phyloP scores from a whole-genome alignment of 805 yeast genomes.

The Saturnispora sekii region DNA sequence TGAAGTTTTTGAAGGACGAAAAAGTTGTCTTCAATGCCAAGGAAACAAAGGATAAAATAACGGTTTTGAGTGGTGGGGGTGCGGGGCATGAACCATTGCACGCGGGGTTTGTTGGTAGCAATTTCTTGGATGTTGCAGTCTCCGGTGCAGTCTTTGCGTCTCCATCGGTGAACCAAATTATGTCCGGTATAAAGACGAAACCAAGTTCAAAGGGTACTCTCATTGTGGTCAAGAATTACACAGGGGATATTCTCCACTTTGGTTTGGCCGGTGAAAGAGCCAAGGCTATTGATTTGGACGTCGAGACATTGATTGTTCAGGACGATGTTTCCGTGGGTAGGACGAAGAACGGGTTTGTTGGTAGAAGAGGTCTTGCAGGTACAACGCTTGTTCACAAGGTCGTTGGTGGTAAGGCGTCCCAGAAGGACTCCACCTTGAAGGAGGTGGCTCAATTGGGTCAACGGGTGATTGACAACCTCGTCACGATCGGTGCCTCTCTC shows the following conservation, averaged over 20 bases:
- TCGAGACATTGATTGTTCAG: constrained; percentile 68
- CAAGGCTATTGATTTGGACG: constrained; percentile 60
- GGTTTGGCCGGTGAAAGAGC: constrained; percentile 89
- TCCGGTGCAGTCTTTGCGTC: constrained; percentile 91
- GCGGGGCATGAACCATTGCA: constrained; percentile 95
- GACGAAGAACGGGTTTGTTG: constrained; percentile 81
- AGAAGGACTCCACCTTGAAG: constrained; percentile 29
- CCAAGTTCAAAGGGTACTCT: constrained; percentile 55
- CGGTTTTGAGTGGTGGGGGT: constrained; percentile 85
- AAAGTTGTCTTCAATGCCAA: constrained; percentile 38
- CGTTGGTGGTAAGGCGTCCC: constrained; percentile 53
- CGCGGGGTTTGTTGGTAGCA: constrained; percentile 83
- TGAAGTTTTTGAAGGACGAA: constrained; percentile 46
- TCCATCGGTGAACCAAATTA: constrained; percentile 77
- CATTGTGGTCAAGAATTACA: constrained; percentile 80
- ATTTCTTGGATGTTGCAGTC: constrained; percentile 77
- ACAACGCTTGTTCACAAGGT: constrained; percentile 80
- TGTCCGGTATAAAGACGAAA: constrained; percentile 54
- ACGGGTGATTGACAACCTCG: constrained; percentile 52
- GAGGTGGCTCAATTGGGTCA: constrained; percentile 52
- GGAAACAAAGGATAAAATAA: constrained; percentile 42
- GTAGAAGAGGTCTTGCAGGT: constrained; percentile 91
- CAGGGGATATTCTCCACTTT: constrained; percentile 90
- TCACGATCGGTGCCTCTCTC: constrained; percentile 81
- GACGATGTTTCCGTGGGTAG: constrained; percentile 96